Percentiles rank a stretch among this genome's conserved stretches.
Evolutionary conservation across 495 filamentous ascomycete genomes (phyloP).

Genomic region (Durotheca rogersii): DNA sequence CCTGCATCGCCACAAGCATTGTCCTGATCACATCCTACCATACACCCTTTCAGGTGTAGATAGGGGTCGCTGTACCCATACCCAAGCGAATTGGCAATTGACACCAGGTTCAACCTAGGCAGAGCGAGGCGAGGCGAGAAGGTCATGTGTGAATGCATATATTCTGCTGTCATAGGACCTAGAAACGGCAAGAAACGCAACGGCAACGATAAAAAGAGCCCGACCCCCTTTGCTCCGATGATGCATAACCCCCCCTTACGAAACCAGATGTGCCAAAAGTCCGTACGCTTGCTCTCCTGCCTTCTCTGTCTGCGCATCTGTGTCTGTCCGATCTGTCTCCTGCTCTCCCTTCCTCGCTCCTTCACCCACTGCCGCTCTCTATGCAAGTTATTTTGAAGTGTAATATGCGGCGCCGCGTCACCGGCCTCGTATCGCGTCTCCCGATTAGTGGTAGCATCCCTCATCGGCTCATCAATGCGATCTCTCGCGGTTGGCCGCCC

Average conservation of each 20-base stretch:
- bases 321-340: too few relatives aligned
- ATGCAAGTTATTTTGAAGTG: constrained; percentile 10
- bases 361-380: too few relatives aligned
- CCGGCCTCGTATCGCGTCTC: constrained; percentile 6
- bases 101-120: too few relatives aligned
- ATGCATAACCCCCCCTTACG: constrained; percentile 22
- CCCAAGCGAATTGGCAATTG: too few relatives aligned
- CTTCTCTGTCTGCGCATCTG: too few relatives aligned
- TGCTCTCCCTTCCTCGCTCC: too few relatives aligned
- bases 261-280: constrained; percentile 14
- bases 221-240: constrained; percentile 5
- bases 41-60: too few relatives aligned
- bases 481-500: constrained; percentile 54
- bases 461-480: constrained; percentile 23
- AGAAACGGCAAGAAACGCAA: constrained; percentile 12
- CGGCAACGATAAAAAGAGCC: background rate
- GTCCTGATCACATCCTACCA: too few relatives aligned
- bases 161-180: background rate
- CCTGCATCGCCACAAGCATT: too few relatives aligned
- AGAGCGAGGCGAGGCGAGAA: constrained; percentile 1
- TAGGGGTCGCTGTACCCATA: too few relatives aligned
- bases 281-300: constrained; percentile 22
- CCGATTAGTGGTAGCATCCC: background rate
- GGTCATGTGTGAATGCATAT: background rate
- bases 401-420: constrained; percentile 23